Evolutionary conservation across 805 yeast genomes (phyloP), one percentile per base, ranked within the genome.

Genomic region (Kodamaea kaohsiungensis): DNA sequence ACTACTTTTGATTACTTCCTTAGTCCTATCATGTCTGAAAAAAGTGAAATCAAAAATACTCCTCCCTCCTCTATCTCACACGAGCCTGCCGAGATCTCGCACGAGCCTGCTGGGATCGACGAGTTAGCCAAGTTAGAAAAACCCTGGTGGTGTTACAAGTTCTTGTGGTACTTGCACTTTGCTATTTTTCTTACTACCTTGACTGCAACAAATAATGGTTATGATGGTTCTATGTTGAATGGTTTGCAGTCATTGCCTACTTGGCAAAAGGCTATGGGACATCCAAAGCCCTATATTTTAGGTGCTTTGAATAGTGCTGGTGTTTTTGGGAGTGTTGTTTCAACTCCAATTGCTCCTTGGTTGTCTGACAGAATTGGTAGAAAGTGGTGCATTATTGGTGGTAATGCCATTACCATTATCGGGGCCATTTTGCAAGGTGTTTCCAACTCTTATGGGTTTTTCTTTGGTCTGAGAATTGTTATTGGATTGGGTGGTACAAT

Each of bases 401-500:
- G 77, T 40, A 65, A 64, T 47, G 5, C 47, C 7, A 27, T 72
- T 25, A 53, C 63, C 33, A 48, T 72, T 25, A 30, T 72, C 12
- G 78, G 78, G 38, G 66, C 76, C 27, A 63, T 73, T 16, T 64
- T 73, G 53, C 78, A 73, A 61, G 76, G 76, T 46, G 58, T 60
- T 10, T 66, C 75, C 15, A 66, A 66, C 38, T 68, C 67, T 49
- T 73, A 67, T 38, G 73, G 62, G 0, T 68, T 70, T 61, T 76
- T 79, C 61, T 66, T 80, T 22, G 76, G 62, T n/a, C 63, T 80
- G 0, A 73, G 87, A 70, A 61, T 82, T 45, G 54, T 82, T 43
- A 59, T 82, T 51, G 86, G 86, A 59, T 58, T 74, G 43, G 85
- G 85, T 25, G 65, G 66, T 38, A 71, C 72, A 56, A 53, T 78